phyloP scores from a whole-genome alignment of 2,329 filamentous ascomycete genomes.

The Calonectria hawksworthii region DNA sequence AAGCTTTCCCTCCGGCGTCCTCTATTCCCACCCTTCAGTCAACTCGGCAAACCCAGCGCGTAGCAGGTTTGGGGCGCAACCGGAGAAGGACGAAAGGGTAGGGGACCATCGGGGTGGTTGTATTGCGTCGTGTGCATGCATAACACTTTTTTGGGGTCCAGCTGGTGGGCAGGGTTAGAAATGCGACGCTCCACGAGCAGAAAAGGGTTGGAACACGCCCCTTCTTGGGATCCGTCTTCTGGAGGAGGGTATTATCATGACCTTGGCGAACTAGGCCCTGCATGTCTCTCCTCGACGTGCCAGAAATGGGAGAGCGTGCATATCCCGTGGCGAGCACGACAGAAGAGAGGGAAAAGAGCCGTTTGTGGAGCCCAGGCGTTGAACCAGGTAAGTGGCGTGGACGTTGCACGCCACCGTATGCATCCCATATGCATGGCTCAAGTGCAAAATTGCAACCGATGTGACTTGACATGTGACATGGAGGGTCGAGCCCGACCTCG shows the following conservation, averaged over 20 bases:
- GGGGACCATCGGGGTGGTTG: slow-evolving; percentile 11
- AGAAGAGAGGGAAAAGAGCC: background rate
- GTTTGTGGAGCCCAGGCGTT: slow-evolving; percentile 1
- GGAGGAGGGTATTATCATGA: slow-evolving; percentile 9
- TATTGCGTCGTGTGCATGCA: slow-evolving; percentile 23
- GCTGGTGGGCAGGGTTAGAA: background rate
- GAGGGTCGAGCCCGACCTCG: slow-evolving; percentile 1
- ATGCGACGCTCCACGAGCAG: background rate
- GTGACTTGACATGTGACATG: slow-evolving; percentile 21
- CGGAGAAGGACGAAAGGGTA: background rate
- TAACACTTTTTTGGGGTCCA: slow-evolving; percentile 24
- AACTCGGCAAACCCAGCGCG: background rate
- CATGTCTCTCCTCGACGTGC: slow-evolving; percentile 21
- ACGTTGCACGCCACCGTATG: slow-evolving; percentile 25
- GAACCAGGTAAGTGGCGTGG: slow-evolving; percentile 7
- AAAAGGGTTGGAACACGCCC: slow-evolving; percentile 10
- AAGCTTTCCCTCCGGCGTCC: slow-evolving; percentile 10
- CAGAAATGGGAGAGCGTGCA: slow-evolving; percentile 1
- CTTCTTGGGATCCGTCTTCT: background rate
- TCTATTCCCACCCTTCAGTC: background rate
- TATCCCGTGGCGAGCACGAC: background rate
- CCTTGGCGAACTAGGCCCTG: background rate
- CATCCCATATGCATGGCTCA: background rate
- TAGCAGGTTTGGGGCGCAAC: background rate
- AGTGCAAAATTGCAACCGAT: slow-evolving; percentile 9